These are phyloP conservation scores for Phytopythium helicoides DNA, from an alignment of 352 stramenopile genomes.

Conservation along the genomic window DNA sequence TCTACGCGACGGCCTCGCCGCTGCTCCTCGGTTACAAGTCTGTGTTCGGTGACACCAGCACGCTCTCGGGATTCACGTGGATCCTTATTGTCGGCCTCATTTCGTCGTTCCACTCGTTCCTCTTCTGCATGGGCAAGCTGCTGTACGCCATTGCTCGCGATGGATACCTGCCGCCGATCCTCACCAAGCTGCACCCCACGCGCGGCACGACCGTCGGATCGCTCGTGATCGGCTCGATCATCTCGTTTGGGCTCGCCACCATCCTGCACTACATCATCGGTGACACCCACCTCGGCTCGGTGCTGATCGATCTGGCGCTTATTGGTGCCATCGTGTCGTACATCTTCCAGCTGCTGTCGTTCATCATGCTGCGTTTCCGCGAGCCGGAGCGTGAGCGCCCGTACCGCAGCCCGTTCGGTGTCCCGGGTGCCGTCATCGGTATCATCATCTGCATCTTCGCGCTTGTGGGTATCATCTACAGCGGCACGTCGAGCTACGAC, in stretches of 20 bases:
- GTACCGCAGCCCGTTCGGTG: conserved; percentile 52
- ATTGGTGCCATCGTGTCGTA: conserved; percentile 64
- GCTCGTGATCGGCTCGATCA: conserved; percentile 33
- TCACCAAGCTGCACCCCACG: conserved; percentile 50
- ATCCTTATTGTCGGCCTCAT: conserved; percentile 56
- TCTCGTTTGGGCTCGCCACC: conserved; percentile 38
- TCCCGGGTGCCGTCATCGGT: conserved; percentile 40
- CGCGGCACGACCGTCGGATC: conserved; percentile 40
- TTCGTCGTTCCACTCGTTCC: conserved; percentile 69
- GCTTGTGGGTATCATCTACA: conserved; percentile 59
- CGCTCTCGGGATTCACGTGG: conserved; percentile 55
- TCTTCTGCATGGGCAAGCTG: conserved; percentile 66
- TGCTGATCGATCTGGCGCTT: conserved; percentile 59
- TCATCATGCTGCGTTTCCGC: conserved; percentile 49
- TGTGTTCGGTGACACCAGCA: conserved; percentile 56
- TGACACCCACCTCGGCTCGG: conserved; percentile 47
- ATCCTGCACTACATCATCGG: conserved; percentile 56
- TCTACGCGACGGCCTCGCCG: conserved; percentile 41
- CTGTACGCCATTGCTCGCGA: conserved; percentile 60
- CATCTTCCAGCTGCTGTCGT: conserved; percentile 51
- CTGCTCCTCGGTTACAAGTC: conserved; percentile 54
- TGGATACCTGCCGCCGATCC: conserved; percentile 43
- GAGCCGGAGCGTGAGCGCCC: conserved; percentile 49
- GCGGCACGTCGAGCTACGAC: conserved; percentile 37
- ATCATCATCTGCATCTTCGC: conserved; percentile 45